A percentile compares a stretch with the other conserved stretches of the same genome.
phyloP scores from a whole-genome alignment of 441 rosid species.

The Erodium moschatum region DNA sequence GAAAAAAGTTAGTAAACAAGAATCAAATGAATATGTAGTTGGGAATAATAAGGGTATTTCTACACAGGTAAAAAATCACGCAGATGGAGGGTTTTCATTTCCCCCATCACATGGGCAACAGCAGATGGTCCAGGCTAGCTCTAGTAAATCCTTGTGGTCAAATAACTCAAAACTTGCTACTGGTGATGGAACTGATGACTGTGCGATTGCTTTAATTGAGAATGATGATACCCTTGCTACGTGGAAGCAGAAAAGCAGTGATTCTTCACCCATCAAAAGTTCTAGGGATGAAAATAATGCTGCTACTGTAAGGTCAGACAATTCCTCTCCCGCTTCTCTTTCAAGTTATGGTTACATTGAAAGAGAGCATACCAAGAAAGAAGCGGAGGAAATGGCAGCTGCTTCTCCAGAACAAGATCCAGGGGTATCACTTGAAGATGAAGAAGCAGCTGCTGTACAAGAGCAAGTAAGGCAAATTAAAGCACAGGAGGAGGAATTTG shows the following conservation, averaged over 20 bases:
- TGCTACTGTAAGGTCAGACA: conserved; percentile 45
- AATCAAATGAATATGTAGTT: conserved; percentile 32
- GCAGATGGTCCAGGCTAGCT: conserved; percentile 39
- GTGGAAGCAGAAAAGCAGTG: conserved; percentile 74
- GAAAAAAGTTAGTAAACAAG: conserved; percentile 39
- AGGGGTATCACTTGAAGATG: conserved; percentile 64
- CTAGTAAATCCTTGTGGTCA: conserved; percentile 55
- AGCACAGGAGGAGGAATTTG: no score
- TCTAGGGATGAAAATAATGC: conserved; percentile 50
- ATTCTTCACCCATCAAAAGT: conserved; percentile 57
- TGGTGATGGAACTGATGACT: conserved; percentile 42
- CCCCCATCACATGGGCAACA: conserved; percentile 58
- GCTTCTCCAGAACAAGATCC: conserved; percentile 54
- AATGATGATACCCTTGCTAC: conserved; percentile 54
- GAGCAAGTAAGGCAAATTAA: conserved; percentile 95
- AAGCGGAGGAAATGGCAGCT: conserved; percentile 44
- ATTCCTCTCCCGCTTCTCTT: conserved; percentile 54
- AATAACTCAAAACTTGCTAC: conserved; percentile 35
- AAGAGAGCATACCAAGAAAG: conserved; percentile 44
- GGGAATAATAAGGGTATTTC: conserved; percentile 40
- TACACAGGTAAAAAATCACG: conserved; percentile 36
- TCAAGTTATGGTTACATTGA: conserved; percentile 53
- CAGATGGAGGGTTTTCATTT: conserved; percentile 65
- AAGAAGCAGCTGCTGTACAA: conserved; percentile 87
- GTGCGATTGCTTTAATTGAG: conserved; percentile 40